These are phyloP conservation scores for Xylaria hypoxylon DNA, from an alignment of 2,329 filamentous ascomycete genomes.

Conservation along the genomic window DNA sequence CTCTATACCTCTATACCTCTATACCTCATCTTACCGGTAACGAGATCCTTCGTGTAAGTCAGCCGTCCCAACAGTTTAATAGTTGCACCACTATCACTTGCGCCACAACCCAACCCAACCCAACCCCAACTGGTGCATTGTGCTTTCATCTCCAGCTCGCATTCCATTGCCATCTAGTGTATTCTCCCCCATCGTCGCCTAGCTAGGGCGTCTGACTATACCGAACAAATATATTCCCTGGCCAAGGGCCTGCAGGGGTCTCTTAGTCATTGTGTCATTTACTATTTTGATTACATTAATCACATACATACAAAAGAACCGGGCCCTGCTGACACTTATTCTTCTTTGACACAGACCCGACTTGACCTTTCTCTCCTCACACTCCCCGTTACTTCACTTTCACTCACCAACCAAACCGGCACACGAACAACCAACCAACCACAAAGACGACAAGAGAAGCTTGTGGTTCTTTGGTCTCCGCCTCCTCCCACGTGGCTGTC, in stretches of 20 bases:
- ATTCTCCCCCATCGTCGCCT: constrained; percentile 30
- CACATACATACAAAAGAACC: constrained; percentile 17
- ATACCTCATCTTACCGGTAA: not conserved
- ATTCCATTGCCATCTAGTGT: constrained; percentile 29
- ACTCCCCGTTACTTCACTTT: constrained; percentile 9
- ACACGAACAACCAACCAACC: constrained; percentile 10
- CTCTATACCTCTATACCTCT: too few species aligned
- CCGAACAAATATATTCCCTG: constrained; percentile 17
- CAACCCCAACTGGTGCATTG: constrained; percentile 6
- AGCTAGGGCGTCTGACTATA: constrained; percentile 34
- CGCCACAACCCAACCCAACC: constrained; percentile 26
- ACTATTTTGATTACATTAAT: constrained; percentile 19
- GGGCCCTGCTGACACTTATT: constrained; percentile 33
- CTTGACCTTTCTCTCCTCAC: constrained; percentile 10
- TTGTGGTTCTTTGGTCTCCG: constrained; percentile 26
- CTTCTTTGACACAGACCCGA: constrained; percentile 33
- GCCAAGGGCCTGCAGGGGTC: constrained; percentile 14
- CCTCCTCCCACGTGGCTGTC: constrained; percentile 9
- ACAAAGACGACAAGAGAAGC: constrained; percentile 24
- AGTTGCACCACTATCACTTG: constrained; percentile 9
- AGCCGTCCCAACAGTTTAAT: constrained; percentile 9
- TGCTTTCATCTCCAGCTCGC: constrained; percentile 16
- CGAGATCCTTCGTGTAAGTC: constrained; percentile 23
- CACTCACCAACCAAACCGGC: constrained; percentile 9
- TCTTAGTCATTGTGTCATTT: constrained; percentile 29